Evolutionary conservation across 116 monocot genomes (phyloP).

Genomic region (Zostera marina): DNA sequence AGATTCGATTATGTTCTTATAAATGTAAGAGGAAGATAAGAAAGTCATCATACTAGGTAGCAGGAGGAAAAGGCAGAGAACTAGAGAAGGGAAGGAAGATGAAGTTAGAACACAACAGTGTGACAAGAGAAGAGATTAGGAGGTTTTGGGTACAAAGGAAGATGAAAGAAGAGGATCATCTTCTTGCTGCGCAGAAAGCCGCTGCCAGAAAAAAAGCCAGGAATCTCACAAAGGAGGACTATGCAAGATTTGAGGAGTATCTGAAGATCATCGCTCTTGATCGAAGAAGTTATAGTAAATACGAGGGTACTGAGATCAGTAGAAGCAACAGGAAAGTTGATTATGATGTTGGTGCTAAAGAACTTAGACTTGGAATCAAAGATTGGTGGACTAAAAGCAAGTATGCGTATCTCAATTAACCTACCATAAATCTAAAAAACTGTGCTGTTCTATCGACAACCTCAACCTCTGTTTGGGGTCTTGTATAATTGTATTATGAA

Average conservation of each 20-base stretch:
- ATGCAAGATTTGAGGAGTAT: constrained; percentile 31
- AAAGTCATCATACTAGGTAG: too few species aligned
- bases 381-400: constrained; percentile 65
- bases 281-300: too few species aligned
- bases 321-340: constrained; percentile 1
- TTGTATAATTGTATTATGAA: too few species aligned
- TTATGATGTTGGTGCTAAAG: constrained; percentile 1
- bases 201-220: constrained; percentile 47
- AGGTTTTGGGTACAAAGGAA: constrained; percentile 40
- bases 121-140: constrained; percentile 56
- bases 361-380: constrained; percentile 32
- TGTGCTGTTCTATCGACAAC: too few species aligned
- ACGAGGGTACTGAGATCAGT: too few species aligned
- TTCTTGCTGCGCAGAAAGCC: constrained; percentile 50
- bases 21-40: too few species aligned
- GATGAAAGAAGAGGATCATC: constrained; percentile 53
- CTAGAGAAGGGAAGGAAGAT: background rate
- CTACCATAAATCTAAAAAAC: constrained; percentile 19
- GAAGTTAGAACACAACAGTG: constrained; percentile 15
- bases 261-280: constrained; percentile 21
- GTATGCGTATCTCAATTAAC: constrained; percentile 51
- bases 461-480: too few species aligned
- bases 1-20: too few species aligned
- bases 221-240: constrained; percentile 43
- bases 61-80: too few species aligned